A percentile compares a stretch with the other conserved stretches of the same genome.
phyloP scores from a whole-genome alignment of 208 protist genomes.

The Histomonas meleagridis region DNA sequence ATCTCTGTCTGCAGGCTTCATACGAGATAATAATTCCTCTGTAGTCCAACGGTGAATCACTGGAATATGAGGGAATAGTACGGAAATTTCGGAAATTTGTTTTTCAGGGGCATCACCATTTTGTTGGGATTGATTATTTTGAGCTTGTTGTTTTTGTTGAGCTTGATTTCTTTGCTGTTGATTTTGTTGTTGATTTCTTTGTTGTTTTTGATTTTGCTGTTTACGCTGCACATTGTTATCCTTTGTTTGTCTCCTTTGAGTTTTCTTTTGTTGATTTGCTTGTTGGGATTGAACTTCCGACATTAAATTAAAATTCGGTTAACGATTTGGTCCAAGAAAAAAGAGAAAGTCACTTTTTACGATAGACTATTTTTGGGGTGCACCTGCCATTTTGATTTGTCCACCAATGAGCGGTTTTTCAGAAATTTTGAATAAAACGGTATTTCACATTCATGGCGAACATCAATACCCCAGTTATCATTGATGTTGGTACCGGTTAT shows the following conservation, averaged over 20 bases:
- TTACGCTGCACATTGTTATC: neutral
- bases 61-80: constrained; percentile 21
- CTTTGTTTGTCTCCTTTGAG: neutral
- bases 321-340: too few species aligned
- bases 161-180: neutral
- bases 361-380: too few species aligned
- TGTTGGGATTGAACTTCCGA: too few species aligned
- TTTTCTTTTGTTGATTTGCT: neutral
- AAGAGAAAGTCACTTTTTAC: too few species aligned
- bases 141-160: neutral
- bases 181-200: neutral
- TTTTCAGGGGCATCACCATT: neutral
- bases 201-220: neutral
- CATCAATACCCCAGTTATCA: constrained; percentile 79
- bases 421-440: too few species aligned
- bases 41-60: neutral
- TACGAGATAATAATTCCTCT: neutral
- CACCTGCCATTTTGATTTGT: too few species aligned
- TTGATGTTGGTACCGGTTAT: constrained; percentile 91
- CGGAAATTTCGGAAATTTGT: neutral
- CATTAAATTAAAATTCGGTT: too few species aligned
- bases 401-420: too few species aligned
- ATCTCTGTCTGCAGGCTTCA: neutral
- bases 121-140: neutral
- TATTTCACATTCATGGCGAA: too few species aligned